These are phyloP conservation scores for Colletotrichum tropicicola DNA, from an alignment of 2,329 filamentous ascomycete genomes.

Conservation along the genomic window DNA sequence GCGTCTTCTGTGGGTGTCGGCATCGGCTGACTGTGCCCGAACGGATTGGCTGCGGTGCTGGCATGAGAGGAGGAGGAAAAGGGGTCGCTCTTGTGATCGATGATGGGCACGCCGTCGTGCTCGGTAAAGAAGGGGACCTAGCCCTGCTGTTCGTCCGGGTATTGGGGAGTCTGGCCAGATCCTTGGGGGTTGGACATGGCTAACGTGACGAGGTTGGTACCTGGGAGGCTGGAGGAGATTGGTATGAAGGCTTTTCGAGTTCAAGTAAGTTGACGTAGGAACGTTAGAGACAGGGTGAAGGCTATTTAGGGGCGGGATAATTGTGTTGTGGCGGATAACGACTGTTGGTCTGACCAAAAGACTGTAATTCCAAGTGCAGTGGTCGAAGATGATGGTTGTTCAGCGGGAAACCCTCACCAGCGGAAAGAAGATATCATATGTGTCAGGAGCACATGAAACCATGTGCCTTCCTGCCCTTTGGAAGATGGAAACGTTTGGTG, in stretches of 20 bases:
- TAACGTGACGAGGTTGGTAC: not conserved
- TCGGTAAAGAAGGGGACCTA: constrained; percentile 26
- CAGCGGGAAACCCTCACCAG: not conserved
- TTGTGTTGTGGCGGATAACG: not conserved
- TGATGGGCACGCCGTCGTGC: constrained; percentile 9
- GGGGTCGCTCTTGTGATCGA: not conserved
- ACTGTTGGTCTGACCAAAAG: not conserved
- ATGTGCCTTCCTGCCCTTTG: not conserved
- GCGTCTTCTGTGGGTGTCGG: not conserved
- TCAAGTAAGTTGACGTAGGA: too few species aligned
- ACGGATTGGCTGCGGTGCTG: not conserved
- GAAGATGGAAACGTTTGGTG: too few species aligned
- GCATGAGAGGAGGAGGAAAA: not conserved
- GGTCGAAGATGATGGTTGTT: not conserved
- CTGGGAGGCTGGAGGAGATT: not conserved
- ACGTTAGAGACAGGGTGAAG: too few species aligned
- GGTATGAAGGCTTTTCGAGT: too few species aligned
- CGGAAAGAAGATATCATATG: not conserved
- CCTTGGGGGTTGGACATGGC: constrained; percentile 1
- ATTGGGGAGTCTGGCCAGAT: not conserved
- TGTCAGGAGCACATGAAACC: not conserved
- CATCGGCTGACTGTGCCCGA: not conserved
- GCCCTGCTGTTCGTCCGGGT: not conserved
- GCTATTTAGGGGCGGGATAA: not conserved
- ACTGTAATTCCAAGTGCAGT: not conserved